Conservation (phyloP, 176 grass and related monocot genomes). For the Eleusine coracana region DNA sequence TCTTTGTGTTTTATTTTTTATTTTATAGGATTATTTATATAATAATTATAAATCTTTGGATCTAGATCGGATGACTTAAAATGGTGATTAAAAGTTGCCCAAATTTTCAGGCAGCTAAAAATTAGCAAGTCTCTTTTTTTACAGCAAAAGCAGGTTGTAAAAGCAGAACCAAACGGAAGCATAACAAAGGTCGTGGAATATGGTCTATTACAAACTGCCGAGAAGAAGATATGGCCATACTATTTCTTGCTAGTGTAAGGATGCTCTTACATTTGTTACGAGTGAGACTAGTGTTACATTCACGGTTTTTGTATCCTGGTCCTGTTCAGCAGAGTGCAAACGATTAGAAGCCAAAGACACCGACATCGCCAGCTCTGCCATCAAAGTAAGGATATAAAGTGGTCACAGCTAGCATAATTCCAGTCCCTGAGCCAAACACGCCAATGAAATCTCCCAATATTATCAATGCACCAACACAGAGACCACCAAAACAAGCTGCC, state of each 20-base stretch:
- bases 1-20: too few relatives aligned
- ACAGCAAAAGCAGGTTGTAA: too few relatives aligned
- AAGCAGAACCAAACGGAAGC: too few relatives aligned
- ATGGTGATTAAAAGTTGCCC: too few relatives aligned
- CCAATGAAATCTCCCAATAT: slow-evolving; percentile 21
- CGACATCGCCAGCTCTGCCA: slow-evolving; percentile 6
- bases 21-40: too few relatives aligned
- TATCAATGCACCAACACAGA: slow-evolving; percentile 11
- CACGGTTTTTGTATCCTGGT: not conserved
- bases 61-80: too few relatives aligned
- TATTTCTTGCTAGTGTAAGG: not conserved
- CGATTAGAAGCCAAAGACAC: not conserved
- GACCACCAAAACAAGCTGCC: slow-evolving; percentile 11
- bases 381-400: slow-evolving; percentile 1
- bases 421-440: not conserved
- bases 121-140: too few relatives aligned
- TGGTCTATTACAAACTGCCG: too few relatives aligned
- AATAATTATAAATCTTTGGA: too few relatives aligned
- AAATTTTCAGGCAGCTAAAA: too few relatives aligned
- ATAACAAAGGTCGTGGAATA: too few relatives aligned
- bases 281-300: not conserved
- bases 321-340: not conserved
- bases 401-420: slow-evolving; percentile 7
- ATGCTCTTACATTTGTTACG: not conserved
- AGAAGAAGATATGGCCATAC: too few relatives aligned